phyloP scores from a whole-genome alignment of 2,329 filamentous ascomycete species.

The Neofusicoccum cordaticola region DNA sequence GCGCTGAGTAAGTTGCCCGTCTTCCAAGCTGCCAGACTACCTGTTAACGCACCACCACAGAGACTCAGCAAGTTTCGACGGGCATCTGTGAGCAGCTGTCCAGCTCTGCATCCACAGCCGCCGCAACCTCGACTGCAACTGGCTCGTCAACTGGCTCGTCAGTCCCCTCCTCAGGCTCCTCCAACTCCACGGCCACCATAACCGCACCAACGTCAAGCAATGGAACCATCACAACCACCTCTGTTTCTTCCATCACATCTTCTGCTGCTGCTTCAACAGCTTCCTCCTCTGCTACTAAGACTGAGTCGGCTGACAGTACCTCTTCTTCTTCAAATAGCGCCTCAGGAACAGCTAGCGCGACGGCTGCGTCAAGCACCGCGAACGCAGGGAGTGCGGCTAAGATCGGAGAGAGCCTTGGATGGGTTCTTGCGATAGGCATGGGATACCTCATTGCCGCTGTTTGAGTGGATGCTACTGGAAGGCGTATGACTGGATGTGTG shows the following conservation, averaged over 20 bases:
- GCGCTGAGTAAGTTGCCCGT: slow-evolving; percentile 35
- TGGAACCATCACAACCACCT: neutral
- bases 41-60: neutral
- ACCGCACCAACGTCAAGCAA: neutral
- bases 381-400: neutral
- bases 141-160: slow-evolving; percentile 5
- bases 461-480: neutral
- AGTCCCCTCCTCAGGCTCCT: neutral
- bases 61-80: slow-evolving; percentile 22
- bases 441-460: neutral
- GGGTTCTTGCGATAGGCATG: neutral
- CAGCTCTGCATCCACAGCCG: slow-evolving; percentile 21
- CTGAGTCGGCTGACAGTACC: slow-evolving; percentile 8
- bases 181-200: neutral
- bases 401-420: neutral
- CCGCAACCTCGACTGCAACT: slow-evolving; percentile 22
- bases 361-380: neutral
- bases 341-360: neutral
- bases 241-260: neutral
- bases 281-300: neutral
- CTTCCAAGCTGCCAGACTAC: neutral
- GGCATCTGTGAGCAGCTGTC: slow-evolving; percentile 26
- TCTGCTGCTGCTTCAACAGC: neutral
- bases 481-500: neutral
- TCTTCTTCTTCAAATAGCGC: slow-evolving; percentile 5